Evolutionary conservation across 2,329 filamentous ascomycete species (phyloP).

Genomic region (Aureobasidium leucospermi): DNA sequence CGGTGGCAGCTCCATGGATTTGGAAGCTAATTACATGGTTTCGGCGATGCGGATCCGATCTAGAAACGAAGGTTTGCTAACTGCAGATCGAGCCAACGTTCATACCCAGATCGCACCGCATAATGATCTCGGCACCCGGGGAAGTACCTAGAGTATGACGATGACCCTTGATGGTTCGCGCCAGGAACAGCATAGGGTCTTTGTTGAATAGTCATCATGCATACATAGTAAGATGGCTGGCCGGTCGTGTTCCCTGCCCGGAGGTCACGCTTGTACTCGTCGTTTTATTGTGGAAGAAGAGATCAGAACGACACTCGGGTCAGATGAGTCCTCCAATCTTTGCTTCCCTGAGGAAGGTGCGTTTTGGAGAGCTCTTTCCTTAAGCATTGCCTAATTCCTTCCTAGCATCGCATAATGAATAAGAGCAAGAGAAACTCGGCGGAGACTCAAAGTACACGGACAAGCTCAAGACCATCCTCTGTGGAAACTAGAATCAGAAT

Average conservation of each 20-base stretch:
- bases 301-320: neutral
- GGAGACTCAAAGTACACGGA: neutral
- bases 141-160: conserved; percentile 6
- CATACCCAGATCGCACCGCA: conserved; percentile 2
- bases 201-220: neutral
- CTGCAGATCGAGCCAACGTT: conserved; percentile 7
- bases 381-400: neutral
- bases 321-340: conserved; percentile 9
- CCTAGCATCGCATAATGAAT: neutral
- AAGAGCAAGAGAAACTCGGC: neutral
- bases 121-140: conserved; percentile 1
- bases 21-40: neutral
- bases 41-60: neutral
- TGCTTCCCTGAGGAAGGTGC: conserved; percentile 8
- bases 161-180: neutral
- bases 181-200: neutral
- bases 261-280: neutral
- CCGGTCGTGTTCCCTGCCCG: neutral
- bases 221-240: neutral
- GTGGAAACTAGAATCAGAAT: conserved; percentile 2
- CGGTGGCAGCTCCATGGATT: neutral
- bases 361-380: neutral
- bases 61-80: neutral
- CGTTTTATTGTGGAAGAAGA: neutral
- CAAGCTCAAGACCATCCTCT: neutral